Evolutionary conservation across 768 basidiomycete species (phyloP).

Genomic region (Agrocybe pediades): DNA sequence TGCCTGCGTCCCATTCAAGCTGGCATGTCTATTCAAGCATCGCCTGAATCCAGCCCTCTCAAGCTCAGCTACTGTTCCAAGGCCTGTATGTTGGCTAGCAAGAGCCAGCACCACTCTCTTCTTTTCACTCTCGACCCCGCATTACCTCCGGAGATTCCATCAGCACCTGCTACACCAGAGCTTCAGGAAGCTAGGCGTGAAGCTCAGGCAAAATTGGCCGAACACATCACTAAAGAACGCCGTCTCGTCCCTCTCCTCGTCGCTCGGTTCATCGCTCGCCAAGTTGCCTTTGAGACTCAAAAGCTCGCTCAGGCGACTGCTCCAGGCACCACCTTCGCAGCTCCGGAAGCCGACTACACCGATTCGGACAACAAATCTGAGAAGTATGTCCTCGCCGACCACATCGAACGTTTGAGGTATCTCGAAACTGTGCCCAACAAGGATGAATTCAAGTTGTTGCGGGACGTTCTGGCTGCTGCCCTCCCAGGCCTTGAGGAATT

Average conservation of each 20-base stretch:
- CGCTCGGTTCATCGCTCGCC: conserved; percentile 72
- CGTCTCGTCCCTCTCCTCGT: conserved; percentile 56
- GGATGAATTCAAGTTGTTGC: conserved; percentile 52
- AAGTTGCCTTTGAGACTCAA: conserved; percentile 63
- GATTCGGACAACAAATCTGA: conserved; percentile 47
- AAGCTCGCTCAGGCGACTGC: conserved; percentile 47
- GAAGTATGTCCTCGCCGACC: conserved; percentile 67
- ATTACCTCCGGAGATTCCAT: conserved; percentile 48
- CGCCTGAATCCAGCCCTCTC: conserved; percentile 58
- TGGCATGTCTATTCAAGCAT: conserved; percentile 43
- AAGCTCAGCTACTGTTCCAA: conserved; percentile 72
- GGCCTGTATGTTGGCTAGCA: conserved; percentile 58
- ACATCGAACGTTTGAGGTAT: conserved; percentile 74
- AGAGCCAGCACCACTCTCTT: conserved; percentile 62
- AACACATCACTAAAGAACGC: conserved; percentile 51
- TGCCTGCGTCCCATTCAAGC: conserved; percentile 65
- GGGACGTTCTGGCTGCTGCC: conserved; percentile 56
- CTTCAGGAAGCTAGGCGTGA: conserved; percentile 46
- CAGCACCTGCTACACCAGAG: conserved; percentile 27
- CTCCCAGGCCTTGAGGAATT: conserved; percentile 76
- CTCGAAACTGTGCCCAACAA: conserved; percentile 52
- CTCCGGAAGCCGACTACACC: conserved; percentile 39
- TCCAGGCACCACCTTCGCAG: conserved; percentile 11
- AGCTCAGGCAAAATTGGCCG: conserved; percentile 62
- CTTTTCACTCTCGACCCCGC: conserved; percentile 71